A percentile compares a stretch with the other conserved stretches of the same genome.
phyloP scores from a whole-genome alignment of 2,329 filamentous ascomycete species.

The Penicillium sp. region DNA sequence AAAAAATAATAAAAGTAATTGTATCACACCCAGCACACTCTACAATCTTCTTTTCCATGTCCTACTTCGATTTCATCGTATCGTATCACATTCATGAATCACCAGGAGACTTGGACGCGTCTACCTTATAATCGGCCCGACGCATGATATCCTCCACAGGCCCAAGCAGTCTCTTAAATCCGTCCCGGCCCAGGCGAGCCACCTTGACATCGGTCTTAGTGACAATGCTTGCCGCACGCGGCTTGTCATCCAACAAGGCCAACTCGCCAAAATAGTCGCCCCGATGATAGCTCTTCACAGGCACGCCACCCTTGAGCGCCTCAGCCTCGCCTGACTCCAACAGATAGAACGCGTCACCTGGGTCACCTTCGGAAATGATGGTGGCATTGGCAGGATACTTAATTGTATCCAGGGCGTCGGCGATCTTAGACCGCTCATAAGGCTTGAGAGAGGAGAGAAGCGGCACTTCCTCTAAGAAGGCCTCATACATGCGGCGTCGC shows the following conservation, averaged over 20 bases:
- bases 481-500: slow-evolving; percentile 93
- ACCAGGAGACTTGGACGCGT: slow-evolving; percentile 27
- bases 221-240: slow-evolving; percentile 84
- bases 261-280: slow-evolving; percentile 98
- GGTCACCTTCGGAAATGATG: slow-evolving; percentile 90
- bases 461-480: slow-evolving; percentile 90
- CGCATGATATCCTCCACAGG: slow-evolving; percentile 95
- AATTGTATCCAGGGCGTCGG: slow-evolving; percentile 88
- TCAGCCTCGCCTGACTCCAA: slow-evolving; percentile 85
- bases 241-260: slow-evolving; percentile 88
- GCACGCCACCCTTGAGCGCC: slow-evolving; percentile 74
- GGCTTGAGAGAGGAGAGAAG: slow-evolving; percentile 78
- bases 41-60: not conserved
- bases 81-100: slow-evolving; percentile 24
- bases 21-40: not conserved
- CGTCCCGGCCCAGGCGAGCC: slow-evolving; percentile 85
- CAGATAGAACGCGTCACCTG: slow-evolving; percentile 87
- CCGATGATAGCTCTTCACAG: slow-evolving; percentile 80
- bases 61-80: slow-evolving; percentile 12
- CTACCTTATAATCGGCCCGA: slow-evolving; percentile 53
- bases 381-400: slow-evolving; percentile 77
- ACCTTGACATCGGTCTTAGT: slow-evolving; percentile 88
- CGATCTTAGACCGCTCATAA: slow-evolving; percentile 96
- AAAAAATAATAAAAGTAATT: not conserved
- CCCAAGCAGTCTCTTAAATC: slow-evolving; percentile 89